Base-by-base conservation (phyloP, 2,329 filamentous ascomycete genomes). In the Neofusicoccum parvum region DNA sequence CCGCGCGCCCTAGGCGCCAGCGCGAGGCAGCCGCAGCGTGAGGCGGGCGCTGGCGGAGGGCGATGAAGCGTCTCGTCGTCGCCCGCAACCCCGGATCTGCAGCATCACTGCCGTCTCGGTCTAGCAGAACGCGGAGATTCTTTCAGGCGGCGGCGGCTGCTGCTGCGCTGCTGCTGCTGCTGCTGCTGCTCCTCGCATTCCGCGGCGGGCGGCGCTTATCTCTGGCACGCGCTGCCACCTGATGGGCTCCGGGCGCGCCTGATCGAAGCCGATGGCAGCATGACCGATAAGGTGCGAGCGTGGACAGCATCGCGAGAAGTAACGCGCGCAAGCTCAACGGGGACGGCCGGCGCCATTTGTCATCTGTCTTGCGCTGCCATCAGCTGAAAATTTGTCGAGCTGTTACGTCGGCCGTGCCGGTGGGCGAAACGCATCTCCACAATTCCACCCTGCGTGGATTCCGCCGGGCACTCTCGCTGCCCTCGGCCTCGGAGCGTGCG, bases 331-430 rank as follows among this genome's bases (percentile, higher is more conserved):
- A 37, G 56, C 41, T 48, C 41, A 46, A 46, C 54, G 56, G 53
- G 53, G 17, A 56, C 37, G 56, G 54, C 39, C 54, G 54, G 54
- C 54, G 54, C 56, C 41, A 60, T 60, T 60, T 60, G 56, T 60
- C 56, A 60, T 60, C 56, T 49, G 56, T 60, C 56, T 60, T 48
- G 56, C 56, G 56, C 56, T 60, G 56, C 15, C 56, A 60, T 60
- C 56, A 60, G 56, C 56, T 60, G 56, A 60, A 60, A 60, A 60
- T 60, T 60, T 60, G 56, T 60, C 56, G 56, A 48, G 56, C 43
- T 60, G 56, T 60, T 48, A 60, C 56, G 56, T 60, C 56, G 56
- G 54, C 39, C 39, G 54, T 46, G 39, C 54, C 54, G 54, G 54
- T 59, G 54, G 56, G 56, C 56, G 56, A 60, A 60, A 60, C 56